Conservation (phyloP, 2,329 filamentous ascomycete genomes). For the Cucurbitaria berberidis region DNA sequence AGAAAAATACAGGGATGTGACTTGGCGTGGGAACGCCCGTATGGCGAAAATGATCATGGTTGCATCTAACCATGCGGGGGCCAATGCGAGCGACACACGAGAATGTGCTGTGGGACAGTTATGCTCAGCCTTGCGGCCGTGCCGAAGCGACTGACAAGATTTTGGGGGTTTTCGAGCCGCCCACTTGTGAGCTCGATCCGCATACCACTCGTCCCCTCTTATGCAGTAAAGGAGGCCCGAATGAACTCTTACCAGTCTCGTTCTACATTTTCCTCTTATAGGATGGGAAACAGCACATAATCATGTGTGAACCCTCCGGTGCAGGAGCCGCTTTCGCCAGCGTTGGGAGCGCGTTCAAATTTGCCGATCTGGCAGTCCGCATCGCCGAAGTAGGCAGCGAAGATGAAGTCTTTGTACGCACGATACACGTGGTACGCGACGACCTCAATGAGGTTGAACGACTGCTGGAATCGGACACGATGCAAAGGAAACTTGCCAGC, state of each 20-base stretch:
- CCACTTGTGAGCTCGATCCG: not conserved
- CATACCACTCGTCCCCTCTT: not conserved
- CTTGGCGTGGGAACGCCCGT: too few relatives aligned
- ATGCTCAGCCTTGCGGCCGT: constrained; percentile 7
- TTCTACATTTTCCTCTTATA: not conserved
- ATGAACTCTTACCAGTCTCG: not conserved
- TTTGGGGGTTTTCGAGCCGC: constrained; percentile 6
- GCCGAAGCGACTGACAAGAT: not conserved
- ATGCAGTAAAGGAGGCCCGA: not conserved
- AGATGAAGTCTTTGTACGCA: constrained; percentile 34
- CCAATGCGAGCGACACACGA: not conserved
- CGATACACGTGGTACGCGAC: constrained; percentile 29
- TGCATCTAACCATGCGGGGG: not conserved
- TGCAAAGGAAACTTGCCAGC: constrained; percentile 16
- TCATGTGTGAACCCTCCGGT: constrained; percentile 22
- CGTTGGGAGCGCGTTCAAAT: constrained; percentile 30
- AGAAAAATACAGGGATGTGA: too few relatives aligned
- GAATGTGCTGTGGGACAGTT: not conserved
- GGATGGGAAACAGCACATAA: not conserved
- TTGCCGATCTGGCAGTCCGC: constrained; percentile 29
- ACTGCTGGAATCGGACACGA: constrained; percentile 14
- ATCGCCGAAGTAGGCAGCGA: constrained; percentile 30
- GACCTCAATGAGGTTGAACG: constrained; percentile 31
- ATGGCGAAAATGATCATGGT: too few relatives aligned
- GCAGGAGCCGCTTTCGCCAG: constrained; percentile 20